phyloP scores from a whole-genome alignment of 345 rosid species.

The Moricandia moricandioides region DNA sequence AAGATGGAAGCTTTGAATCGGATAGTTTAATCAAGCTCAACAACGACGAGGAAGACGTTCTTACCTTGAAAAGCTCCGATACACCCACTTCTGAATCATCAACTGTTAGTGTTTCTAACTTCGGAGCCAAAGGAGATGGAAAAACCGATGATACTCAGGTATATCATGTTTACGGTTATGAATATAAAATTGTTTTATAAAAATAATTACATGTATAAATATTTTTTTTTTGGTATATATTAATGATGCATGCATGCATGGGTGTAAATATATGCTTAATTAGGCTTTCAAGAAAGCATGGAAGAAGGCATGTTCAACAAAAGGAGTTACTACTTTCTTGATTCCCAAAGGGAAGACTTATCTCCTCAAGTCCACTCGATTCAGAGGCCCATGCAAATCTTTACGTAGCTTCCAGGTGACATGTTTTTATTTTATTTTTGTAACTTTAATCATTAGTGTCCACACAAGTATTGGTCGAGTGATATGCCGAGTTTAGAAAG shows the following conservation, averaged over 20 bases:
- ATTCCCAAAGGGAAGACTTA: constrained; percentile 54
- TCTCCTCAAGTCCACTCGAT: constrained; percentile 45
- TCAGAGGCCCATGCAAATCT: constrained; percentile 72
- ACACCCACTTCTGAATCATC: constrained; percentile 15
- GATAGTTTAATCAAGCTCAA: constrained; percentile 35
- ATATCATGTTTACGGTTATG: background rate
- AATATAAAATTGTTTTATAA: background rate
- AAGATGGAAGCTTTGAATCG: constrained; percentile 36
- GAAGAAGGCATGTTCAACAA: constrained; percentile 68
- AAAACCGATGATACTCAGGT: constrained; percentile 57
- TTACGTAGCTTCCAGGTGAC: constrained; percentile 32
- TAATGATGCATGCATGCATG: constrained; percentile 9
- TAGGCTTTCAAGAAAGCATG: constrained; percentile 80
- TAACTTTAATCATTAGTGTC: too few relatives aligned
- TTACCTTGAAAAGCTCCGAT: constrained; percentile 25
- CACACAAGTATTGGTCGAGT: too few relatives aligned
- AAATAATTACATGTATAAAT: background rate
- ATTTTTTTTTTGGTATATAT: background rate
- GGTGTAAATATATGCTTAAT: background rate
- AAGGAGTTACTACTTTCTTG: constrained; percentile 43
- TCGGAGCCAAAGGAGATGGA: constrained; percentile 64
- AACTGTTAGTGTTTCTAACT: constrained; percentile 47
- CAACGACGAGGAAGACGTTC: constrained; percentile 25
- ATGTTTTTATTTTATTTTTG: background rate
- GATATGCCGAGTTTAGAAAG: too few relatives aligned